A percentile compares a stretch with the other conserved stretches of the same genome.
Conservation (phyloP, 2,329 filamentous ascomycete species). For the Fusarium xylarioides region DNA sequence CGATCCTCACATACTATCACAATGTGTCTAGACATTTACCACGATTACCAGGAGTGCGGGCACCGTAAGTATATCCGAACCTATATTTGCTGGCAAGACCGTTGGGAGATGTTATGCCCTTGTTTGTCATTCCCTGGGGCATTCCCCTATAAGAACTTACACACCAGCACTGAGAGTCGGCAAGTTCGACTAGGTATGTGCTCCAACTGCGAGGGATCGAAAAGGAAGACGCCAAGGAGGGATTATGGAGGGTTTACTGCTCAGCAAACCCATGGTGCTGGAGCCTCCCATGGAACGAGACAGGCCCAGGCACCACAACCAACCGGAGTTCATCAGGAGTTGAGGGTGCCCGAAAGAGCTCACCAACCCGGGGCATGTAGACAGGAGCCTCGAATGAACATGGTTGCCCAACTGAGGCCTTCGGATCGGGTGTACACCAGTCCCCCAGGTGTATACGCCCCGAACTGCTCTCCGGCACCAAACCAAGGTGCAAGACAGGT, state of each 20-base stretch:
- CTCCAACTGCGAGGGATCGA: background rate
- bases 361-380: background rate
- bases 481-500: background rate
- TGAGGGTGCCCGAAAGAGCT: background rate
- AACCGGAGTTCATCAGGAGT: background rate
- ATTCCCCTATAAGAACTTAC: background rate
- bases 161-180: background rate
- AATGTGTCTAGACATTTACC: constrained; percentile 3
- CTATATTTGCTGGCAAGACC: constrained; percentile 2
- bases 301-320: background rate
- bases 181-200: background rate
- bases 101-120: background rate
- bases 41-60: background rate
- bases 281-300: background rate
- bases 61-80: background rate
- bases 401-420: background rate
- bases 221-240: background rate
- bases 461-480: background rate
- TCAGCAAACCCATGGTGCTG: background rate
- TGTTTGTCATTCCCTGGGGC: background rate
- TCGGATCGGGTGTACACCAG: background rate
- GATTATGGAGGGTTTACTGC: background rate
- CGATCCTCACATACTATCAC: background rate
- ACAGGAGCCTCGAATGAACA: background rate
- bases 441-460: background rate